Conservation (phyloP, 164 flowering plant species). For the Macadamia tetraphylla region DNA sequence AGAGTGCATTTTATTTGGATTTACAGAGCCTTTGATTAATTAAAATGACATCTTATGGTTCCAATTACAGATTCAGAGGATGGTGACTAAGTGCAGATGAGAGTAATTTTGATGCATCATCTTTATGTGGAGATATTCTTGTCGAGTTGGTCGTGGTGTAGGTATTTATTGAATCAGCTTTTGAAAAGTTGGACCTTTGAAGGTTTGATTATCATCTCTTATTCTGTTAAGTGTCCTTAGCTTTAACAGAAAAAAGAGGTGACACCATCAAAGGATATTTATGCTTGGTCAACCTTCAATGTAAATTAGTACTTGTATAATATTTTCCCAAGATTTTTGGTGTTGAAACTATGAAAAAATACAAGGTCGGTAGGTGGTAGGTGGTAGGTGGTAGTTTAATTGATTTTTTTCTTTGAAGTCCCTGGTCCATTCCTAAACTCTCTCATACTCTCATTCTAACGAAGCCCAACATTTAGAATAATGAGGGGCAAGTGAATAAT, state of each 20-base stretch:
- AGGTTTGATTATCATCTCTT: background rate
- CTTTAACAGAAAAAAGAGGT: conserved; percentile 7
- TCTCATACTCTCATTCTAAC: too few relatives aligned
- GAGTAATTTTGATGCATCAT: background rate
- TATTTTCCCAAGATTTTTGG: conserved; percentile 1
- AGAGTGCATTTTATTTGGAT: too few relatives aligned
- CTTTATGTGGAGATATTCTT: background rate
- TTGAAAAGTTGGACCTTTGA: conserved; percentile 5
- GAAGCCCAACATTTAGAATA: too few relatives aligned
- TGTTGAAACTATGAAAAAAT: background rate
- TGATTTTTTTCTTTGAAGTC: too few relatives aligned
- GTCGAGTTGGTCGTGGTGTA: background rate
- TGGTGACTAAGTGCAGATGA: conserved; percentile 32
- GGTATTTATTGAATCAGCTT: conserved; percentile 2
- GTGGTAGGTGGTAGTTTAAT: too few relatives aligned
- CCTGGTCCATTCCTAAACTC: too few relatives aligned
- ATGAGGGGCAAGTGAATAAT: too few relatives aligned
- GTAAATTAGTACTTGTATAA: conserved; percentile 33
- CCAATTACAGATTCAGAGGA: conserved; percentile 59
- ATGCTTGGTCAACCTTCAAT: conserved; percentile 14
- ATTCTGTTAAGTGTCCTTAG: conserved; percentile 1
- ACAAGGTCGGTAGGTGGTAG: too few relatives aligned
- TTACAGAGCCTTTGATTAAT: background rate
- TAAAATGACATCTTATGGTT: background rate
- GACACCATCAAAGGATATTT: conserved; percentile 13